phyloP scores from a whole-genome alignment of 2,329 filamentous ascomycete genomes.

The Tolypocladium cylindrosporum region DNA sequence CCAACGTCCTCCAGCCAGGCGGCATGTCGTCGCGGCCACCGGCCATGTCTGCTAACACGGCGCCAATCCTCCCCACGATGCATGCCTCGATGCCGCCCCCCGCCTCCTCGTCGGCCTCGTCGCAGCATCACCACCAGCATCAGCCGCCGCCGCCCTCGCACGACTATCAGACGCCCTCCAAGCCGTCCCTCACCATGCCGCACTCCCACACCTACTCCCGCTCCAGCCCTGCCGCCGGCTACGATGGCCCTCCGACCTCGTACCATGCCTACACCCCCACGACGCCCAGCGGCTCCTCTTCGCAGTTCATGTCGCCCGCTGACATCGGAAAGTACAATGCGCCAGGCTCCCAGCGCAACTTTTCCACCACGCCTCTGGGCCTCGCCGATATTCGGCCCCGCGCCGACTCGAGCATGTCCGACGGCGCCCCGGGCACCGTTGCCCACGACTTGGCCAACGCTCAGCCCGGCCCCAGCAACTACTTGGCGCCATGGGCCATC shows the following conservation, averaged over 20 bases:
- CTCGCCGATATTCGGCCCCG: slow-evolving; percentile 85
- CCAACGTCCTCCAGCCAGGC: slow-evolving; percentile 50
- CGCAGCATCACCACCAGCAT: slow-evolving; percentile 5
- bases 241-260: slow-evolving; percentile 41
- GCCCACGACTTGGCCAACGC: slow-evolving; percentile 58
- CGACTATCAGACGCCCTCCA: slow-evolving; percentile 53
- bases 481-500: slow-evolving; percentile 86
- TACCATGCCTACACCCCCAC: slow-evolving; percentile 51
- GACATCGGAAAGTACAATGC: slow-evolving; percentile 43
- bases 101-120: slow-evolving; percentile 10
- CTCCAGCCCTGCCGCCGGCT: slow-evolving; percentile 64
- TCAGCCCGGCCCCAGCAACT: slow-evolving; percentile 73
- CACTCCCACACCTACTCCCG: slow-evolving; percentile 75
- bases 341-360: slow-evolving; percentile 47
- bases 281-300: slow-evolving; percentile 50
- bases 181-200: slow-evolving; percentile 54
- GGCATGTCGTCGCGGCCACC: slow-evolving; percentile 27
- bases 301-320: slow-evolving; percentile 55
- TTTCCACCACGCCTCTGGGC: slow-evolving; percentile 80
- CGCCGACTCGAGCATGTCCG: slow-evolving; percentile 70
- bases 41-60: slow-evolving; percentile 30
- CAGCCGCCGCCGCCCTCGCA: slow-evolving; percentile 31
- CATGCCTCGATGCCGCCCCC: slow-evolving; percentile 29
- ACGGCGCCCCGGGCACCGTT: slow-evolving; percentile 52
- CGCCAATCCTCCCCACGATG: slow-evolving; percentile 36